These are phyloP conservation scores for Fusarium sp. DNA, from an alignment of 2,329 filamentous ascomycete genomes.

Conservation along the genomic window DNA sequence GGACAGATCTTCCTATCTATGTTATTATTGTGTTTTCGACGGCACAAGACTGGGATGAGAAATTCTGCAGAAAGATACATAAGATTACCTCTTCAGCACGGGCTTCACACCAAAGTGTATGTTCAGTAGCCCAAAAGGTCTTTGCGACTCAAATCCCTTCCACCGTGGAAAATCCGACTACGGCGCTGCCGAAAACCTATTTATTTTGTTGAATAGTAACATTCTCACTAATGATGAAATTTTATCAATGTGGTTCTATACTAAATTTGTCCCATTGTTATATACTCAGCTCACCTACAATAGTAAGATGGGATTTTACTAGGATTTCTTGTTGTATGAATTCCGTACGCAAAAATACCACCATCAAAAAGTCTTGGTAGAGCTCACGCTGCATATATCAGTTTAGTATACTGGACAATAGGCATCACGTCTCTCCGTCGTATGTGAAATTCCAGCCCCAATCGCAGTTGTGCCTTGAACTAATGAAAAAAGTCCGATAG, in stretches of 20 bases:
- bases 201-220: accelerated
- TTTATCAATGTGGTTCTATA: neutral
- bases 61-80: neutral
- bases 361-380: accelerated
- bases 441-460: accelerated
- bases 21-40: accelerated
- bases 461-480: too few relatives aligned
- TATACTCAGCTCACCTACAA: accelerated
- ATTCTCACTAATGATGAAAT: accelerated
- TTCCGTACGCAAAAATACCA: accelerated
- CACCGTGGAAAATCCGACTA: accelerated
- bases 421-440: too few relatives aligned
- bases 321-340: neutral
- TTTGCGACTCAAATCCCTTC: too few relatives aligned
- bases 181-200: accelerated
- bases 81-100: neutral
- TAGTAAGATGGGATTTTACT: accelerated
- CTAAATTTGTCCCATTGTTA: accelerated
- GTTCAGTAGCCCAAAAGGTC: neutral
- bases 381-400: neutral
- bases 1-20: too few relatives aligned
- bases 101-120: neutral
- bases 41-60: neutral
- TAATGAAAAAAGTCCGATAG: accelerated
- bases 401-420: accelerated